Conservation (phyloP, 1,139 yeast genomes). For the Debaryomyces robertsiae region DNA sequence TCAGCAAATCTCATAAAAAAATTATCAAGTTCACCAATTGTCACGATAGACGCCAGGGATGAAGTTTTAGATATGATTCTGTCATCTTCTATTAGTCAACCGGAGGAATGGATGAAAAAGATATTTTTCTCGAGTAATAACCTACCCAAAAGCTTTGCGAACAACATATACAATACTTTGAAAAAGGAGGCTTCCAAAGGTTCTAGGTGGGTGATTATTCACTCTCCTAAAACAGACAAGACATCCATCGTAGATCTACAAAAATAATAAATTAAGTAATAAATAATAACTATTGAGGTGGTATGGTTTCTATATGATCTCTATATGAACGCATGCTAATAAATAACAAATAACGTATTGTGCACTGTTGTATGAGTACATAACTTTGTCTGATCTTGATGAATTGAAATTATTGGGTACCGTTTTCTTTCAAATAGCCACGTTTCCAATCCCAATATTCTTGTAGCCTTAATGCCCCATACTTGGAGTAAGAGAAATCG, state of each 20-base stretch:
- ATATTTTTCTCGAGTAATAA: constrained; percentile 65
- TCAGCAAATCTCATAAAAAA: constrained; percentile 56
- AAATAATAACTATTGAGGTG: too few species aligned
- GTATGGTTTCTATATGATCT: constrained; percentile 4
- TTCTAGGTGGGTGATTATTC: constrained; percentile 69
- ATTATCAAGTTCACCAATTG: constrained; percentile 65
- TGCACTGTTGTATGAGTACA: too few species aligned
- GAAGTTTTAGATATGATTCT: constrained; percentile 83
- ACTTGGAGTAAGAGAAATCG: constrained; percentile 70
- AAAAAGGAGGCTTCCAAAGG: constrained; percentile 75
- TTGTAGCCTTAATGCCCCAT: constrained; percentile 59
- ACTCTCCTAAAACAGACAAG: constrained; percentile 72
- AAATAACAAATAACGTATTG: background rate
- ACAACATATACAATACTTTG: constrained; percentile 68
- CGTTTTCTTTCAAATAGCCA: constrained; percentile 1
- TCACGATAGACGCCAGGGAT: constrained; percentile 77
- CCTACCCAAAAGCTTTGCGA: constrained; percentile 73
- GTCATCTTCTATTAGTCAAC: constrained; percentile 70
- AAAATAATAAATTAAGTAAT: constrained; percentile 31
- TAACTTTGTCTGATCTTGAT: too few species aligned
- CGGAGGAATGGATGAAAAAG: constrained; percentile 87
- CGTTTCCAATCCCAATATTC: constrained; percentile 76
- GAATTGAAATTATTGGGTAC: background rate
- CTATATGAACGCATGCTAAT: constrained; percentile 4
- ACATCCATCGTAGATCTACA: constrained; percentile 68